Evolutionary conservation across 805 yeast genomes (phyloP), one percentile per base, ranked within the genome.

Genomic region (Myxozyma lipomycoides): DNA sequence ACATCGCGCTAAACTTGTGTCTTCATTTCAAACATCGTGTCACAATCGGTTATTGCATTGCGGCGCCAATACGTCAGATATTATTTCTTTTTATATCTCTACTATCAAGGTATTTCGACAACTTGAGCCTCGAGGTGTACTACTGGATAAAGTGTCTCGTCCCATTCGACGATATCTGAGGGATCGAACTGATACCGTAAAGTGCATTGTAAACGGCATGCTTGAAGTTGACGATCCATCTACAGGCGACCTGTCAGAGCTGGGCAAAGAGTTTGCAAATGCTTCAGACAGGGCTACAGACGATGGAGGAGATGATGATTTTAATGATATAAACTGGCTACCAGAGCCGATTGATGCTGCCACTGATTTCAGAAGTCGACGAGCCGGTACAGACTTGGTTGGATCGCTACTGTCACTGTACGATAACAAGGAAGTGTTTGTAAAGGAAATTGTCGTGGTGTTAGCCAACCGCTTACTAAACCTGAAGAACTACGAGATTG

Each of bases 341-440:
- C 96, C 96, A 0, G 95, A 86, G 59, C 96, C 96, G 0, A 76
- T 86, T 15, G 96, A 88, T 68, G 95, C 96, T 0, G 76, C 89
- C n/a, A 86, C 90, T 0, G 95, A 87, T 65, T 88, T 85, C 69
- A 40, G 49, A 18, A 35, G 19, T 12, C 52, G 39, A 26, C 41
- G 44, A 23, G 45, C 51, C 7, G 19, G 45, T 18, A 76, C 78
- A 40, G 95, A 86, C 61, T 76, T 82, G 3, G 80, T 88, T 21
- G 88, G 82, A 56, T 78, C 87, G 0, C 70, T 88, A 28, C 73
- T 85, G 1, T 79, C 90, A 1, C 78, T 88, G 0, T 84, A 81
- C 67, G 91, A 86, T 43, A 75, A 81, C 56, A 83, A 83, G 57
- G 82, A 78, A 15, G 70, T 77, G 1, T 83, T 87, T 57, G 75